These are phyloP conservation scores for Penicillium verrucosum DNA, from an alignment of 2,329 filamentous ascomycete genomes.

Conservation along the genomic window DNA sequence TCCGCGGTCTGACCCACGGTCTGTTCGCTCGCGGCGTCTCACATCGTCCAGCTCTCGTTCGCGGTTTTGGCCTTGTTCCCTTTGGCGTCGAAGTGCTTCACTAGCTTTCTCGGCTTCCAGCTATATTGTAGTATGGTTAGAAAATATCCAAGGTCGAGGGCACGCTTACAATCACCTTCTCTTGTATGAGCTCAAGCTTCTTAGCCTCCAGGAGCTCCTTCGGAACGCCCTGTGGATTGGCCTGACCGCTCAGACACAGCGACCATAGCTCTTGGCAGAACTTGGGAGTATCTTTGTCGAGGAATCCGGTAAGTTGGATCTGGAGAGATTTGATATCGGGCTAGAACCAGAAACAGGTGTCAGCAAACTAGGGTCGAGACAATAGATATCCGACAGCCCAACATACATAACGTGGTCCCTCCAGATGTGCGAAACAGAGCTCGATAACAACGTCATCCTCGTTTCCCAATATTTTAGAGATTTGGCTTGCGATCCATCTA, in stretches of 20 bases:
- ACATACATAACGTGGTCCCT: conserved; percentile 73
- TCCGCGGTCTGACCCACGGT: conserved; percentile 28
- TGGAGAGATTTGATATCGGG: conserved; percentile 95
- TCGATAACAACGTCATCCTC: conserved; percentile 97
- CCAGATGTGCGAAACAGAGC: conserved; percentile 67
- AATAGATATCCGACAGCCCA: not conserved
- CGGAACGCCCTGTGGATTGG: conserved; percentile 83
- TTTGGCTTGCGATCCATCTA: conserved; percentile 90
- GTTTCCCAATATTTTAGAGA: conserved; percentile 81
- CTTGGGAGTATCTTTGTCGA: conserved; percentile 81
- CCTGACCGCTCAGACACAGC: conserved; percentile 83
- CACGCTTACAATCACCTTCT: conserved; percentile 63
- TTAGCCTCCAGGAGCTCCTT: conserved; percentile 94
- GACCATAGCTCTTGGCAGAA: conserved; percentile 97
- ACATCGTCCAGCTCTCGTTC: conserved; percentile 68
- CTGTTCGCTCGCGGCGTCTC: conserved; percentile 53
- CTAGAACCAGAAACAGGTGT: conserved; percentile 47
- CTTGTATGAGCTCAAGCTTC: conserved; percentile 89
- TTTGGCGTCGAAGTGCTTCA: conserved; percentile 68
- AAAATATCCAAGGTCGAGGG: not conserved
- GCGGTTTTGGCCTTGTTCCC: conserved; percentile 67
- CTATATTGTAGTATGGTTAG: conserved; percentile 44
- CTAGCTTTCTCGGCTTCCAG: conserved; percentile 78
- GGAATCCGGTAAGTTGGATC: conserved; percentile 89
- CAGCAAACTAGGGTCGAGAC: conserved; percentile 17